These are phyloP conservation scores for Coprinopsis strossmayeri DNA, from an alignment of 768 basidiomycete genomes.

Conservation along the genomic window DNA sequence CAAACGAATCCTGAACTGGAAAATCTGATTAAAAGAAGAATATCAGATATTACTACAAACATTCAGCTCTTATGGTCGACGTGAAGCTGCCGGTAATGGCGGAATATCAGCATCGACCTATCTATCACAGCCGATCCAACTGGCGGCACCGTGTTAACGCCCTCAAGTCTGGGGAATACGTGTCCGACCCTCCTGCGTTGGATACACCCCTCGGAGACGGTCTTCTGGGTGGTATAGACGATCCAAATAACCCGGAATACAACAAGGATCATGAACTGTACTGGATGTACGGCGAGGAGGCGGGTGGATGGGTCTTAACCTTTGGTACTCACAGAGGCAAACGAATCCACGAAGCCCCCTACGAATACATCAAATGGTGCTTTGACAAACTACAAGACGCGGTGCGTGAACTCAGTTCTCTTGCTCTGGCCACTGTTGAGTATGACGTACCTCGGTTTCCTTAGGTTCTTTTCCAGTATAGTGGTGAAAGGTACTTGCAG, in stretches of 20 bases:
- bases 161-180: no score
- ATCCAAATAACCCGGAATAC: conserved; percentile 19
- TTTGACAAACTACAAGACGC: neutral
- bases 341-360: neutral
- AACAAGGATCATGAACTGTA: neutral
- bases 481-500: neutral
- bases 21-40: no score
- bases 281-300: neutral
- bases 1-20: no score
- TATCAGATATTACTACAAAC: no score
- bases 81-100: no score
- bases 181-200: no score
- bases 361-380: conserved; percentile 3
- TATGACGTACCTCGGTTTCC: neutral
- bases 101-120: no score
- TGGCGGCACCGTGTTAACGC: no score
- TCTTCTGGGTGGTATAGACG: conserved; percentile 59
- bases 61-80: no score
- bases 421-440: neutral
- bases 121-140: no score
- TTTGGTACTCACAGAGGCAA: neutral
- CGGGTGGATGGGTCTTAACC: neutral
- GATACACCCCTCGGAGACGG: conserved; percentile 77
- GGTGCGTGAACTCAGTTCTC: neutral
- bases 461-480: neutral